Evolutionary conservation across 345 rosid species (phyloP).

Genomic region (Camelina laxa): DNA sequence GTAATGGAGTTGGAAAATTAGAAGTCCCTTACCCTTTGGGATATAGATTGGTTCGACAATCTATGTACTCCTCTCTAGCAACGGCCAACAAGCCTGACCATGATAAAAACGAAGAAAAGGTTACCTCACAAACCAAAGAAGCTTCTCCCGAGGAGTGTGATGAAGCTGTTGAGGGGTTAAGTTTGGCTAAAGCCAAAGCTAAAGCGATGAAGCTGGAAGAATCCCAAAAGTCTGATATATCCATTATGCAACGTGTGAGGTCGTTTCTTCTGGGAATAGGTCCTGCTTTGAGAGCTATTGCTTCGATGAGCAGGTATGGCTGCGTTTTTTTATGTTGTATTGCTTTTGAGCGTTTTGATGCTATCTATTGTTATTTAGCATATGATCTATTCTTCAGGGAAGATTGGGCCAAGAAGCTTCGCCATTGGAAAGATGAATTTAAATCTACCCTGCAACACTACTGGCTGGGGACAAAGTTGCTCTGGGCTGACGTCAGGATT

Average conservation of each 20-base stretch:
- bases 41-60: constrained; percentile 47
- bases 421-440: constrained; percentile 89
- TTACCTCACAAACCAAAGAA: constrained; percentile 66
- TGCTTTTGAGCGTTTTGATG: constrained; percentile 16
- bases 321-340: constrained; percentile 26
- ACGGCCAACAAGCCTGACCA: constrained; percentile 59
- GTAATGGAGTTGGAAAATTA: constrained; percentile 49
- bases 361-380: constrained; percentile 28
- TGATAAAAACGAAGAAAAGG: constrained; percentile 52
- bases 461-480: constrained; percentile 90
- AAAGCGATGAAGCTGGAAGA: constrained; percentile 81
- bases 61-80: constrained; percentile 60
- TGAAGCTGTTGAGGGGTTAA: constrained; percentile 91
- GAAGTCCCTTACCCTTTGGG: constrained; percentile 48
- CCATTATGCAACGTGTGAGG: constrained; percentile 63
- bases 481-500: constrained; percentile 90
- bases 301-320: constrained; percentile 91
- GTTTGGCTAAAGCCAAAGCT: constrained; percentile 83
- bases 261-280: constrained; percentile 76
- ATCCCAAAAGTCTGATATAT: constrained; percentile 55
- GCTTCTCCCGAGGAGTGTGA: constrained; percentile 97
- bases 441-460: constrained; percentile 88
- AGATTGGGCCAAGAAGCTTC: constrained; percentile 93
- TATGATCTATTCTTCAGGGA: constrained; percentile 57
- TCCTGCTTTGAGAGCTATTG: constrained; percentile 91